phyloP scores from a whole-genome alignment of 768 basidiomycete species.

The Lactarius quietus region DNA sequence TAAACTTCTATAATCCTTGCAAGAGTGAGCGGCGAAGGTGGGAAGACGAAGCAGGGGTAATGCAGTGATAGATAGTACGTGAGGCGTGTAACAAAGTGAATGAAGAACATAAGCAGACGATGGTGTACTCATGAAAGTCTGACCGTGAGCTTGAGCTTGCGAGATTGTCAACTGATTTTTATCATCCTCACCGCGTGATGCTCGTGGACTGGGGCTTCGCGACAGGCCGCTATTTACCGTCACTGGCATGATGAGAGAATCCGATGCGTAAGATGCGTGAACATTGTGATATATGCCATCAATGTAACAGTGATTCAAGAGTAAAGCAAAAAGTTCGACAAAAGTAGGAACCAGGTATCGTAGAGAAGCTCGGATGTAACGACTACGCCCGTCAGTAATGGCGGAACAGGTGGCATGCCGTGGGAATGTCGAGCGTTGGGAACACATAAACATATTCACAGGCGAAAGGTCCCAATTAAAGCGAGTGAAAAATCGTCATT shows the following conservation, averaged over 20 bases:
- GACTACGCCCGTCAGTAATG: not conserved
- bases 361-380: slow-evolving; percentile 2
- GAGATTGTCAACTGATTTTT: too few species aligned
- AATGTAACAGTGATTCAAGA: slow-evolving; percentile 4
- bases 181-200: too few species aligned
- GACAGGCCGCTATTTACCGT: not conserved
- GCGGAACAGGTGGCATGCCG: not conserved
- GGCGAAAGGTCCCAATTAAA: slow-evolving; percentile 10
- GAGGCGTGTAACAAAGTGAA: too few species aligned
- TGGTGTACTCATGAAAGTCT: too few species aligned
- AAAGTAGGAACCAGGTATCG: slow-evolving; percentile 12
- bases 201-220: too few species aligned
- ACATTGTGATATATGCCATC: slow-evolving; percentile 5
- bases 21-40: too few species aligned
- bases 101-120: too few species aligned
- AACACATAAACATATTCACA: slow-evolving; percentile 10
- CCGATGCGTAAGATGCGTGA: slow-evolving; percentile 3
- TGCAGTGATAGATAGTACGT: too few species aligned
- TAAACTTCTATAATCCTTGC: too few species aligned
- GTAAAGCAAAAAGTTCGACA: not conserved
- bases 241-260: too few species aligned
- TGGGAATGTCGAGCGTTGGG: slow-evolving; percentile 3
- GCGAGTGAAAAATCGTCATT: slow-evolving; percentile 14
- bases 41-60: too few species aligned
- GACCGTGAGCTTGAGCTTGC: too few species aligned